Conservation (phyloP, 2,329 filamentous ascomycete species). For the Fusarium zealandicum region DNA sequence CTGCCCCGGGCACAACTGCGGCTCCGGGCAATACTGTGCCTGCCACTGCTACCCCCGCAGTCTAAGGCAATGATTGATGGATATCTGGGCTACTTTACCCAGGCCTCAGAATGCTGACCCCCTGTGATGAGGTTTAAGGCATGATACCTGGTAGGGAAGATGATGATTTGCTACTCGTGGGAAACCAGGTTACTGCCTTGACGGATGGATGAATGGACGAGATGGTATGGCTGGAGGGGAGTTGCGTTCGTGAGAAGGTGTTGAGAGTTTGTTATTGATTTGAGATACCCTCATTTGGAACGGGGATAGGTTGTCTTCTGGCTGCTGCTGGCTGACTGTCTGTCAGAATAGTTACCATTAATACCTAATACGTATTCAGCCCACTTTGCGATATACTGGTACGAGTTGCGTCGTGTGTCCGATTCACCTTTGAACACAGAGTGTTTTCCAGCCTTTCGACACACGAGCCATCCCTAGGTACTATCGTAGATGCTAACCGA, state of each 20-base stretch:
- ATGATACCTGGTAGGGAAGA: not conserved
- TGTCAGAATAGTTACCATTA: not conserved
- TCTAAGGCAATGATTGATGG: slow-evolving; percentile 4
- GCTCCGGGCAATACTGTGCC: slow-evolving; percentile 16
- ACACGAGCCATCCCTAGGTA: too few relatives aligned
- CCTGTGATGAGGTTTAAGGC: not conserved
- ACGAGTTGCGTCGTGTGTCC: too few relatives aligned
- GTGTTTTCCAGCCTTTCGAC: too few relatives aligned
- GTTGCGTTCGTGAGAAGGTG: not conserved
- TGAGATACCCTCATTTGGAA: slow-evolving; percentile 37
- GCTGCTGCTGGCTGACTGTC: not conserved
- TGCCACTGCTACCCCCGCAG: slow-evolving; percentile 18
- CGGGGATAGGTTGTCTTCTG: slow-evolving; percentile 27
- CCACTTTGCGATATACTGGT: too few relatives aligned
- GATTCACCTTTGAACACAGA: too few relatives aligned
- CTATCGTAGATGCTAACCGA: not conserved
- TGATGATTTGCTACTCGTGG: not conserved
- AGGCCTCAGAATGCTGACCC: not conserved
- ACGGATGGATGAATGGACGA: not conserved
- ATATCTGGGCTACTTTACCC: not conserved
- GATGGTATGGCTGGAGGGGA: not conserved
- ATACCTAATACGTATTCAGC: slow-evolving; percentile 23
- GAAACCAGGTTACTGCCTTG: too few relatives aligned
- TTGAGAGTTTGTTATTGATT: not conserved
- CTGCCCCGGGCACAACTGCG: slow-evolving; percentile 3